phyloP scores from a whole-genome alignment of 495 filamentous ascomycete species.

The Penicillium crystallinum region DNA sequence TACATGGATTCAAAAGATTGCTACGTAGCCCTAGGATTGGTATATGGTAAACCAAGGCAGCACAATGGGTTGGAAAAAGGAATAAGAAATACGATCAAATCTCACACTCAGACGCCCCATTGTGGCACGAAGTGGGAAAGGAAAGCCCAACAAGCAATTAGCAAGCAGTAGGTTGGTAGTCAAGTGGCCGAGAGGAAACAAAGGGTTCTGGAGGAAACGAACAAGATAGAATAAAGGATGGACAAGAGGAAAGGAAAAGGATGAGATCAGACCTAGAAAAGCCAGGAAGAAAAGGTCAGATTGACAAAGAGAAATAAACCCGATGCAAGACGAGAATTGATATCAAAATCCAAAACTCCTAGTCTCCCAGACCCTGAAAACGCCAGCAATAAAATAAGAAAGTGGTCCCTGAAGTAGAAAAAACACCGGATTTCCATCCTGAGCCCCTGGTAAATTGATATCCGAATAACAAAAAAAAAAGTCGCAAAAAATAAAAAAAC shows the following conservation, averaged over 20 bases:
- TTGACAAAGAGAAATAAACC: background rate
- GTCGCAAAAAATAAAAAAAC: background rate
- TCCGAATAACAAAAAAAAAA: slow-evolving; percentile 1
- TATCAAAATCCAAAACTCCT: slow-evolving; percentile 6
- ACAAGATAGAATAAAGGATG: slow-evolving; percentile 5
- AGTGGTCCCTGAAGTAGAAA: background rate
- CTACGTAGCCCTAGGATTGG: background rate
- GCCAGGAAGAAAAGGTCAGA: background rate
- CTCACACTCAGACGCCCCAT: background rate
- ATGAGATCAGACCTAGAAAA: background rate
- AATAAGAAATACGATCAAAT: background rate
- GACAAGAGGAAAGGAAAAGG: background rate
- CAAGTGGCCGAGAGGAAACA: background rate
- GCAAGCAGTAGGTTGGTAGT: slow-evolving; percentile 6
- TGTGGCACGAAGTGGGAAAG: background rate
- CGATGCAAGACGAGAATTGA: slow-evolving; percentile 6
- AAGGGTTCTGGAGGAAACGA: background rate
- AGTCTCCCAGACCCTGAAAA: slow-evolving; percentile 2
- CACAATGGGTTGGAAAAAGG: background rate
- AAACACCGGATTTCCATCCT: slow-evolving; percentile 5
- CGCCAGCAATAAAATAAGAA: slow-evolving; percentile 2
- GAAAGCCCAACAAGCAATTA: slow-evolving; percentile 5
- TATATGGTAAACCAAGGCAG: background rate
- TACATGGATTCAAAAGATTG: background rate
- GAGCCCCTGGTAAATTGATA: slow-evolving; percentile 4